These are phyloP conservation scores for Hyaloperonospora arabidopsidis DNA, from an alignment of 352 stramenopile species.

Conservation along the genomic window DNA sequence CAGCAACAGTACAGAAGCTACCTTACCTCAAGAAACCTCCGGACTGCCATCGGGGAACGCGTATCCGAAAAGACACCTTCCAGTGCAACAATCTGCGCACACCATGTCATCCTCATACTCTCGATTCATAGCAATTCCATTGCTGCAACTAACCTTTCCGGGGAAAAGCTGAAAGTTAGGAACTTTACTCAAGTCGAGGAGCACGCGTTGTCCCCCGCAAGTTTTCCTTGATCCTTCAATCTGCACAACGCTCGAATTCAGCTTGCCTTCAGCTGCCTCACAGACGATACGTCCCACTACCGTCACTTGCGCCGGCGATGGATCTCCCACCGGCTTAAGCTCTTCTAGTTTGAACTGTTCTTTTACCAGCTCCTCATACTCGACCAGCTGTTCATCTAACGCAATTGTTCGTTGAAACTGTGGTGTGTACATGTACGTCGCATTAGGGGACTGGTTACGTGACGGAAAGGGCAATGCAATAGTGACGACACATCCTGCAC, in stretches of 20 bases:
- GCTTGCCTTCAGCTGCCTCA: conserved; percentile 73
- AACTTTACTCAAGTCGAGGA: conserved; percentile 63
- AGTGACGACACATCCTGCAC: conserved; percentile 14
- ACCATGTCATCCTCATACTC: conserved; percentile 5
- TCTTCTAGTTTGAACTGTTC: conserved; percentile 52
- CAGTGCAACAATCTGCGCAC: conserved; percentile 61
- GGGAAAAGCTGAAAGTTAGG: conserved; percentile 74
- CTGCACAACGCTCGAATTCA: conserved; percentile 77
- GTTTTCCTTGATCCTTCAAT: conserved; percentile 77
- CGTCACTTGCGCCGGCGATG: conserved; percentile 62
- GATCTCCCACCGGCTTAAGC: conserved; percentile 60
- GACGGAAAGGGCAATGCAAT: conserved; percentile 43
- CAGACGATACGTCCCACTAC: conserved; percentile 80
- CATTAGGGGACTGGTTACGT: conserved; percentile 49
- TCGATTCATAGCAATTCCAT: not conserved
- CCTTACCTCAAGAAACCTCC: conserved; percentile 65
- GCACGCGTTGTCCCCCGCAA: conserved; percentile 71
- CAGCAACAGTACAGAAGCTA: conserved; percentile 1
- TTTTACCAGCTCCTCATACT: conserved; percentile 73
- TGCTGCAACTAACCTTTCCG: conserved; percentile 48
- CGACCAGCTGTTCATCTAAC: conserved; percentile 64
- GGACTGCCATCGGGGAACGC: conserved; percentile 65
- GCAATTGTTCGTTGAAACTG: conserved; percentile 68
- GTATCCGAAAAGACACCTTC: conserved; percentile 68
- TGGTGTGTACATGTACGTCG: conserved; percentile 81